Conservation (phyloP, 805 yeast species). For the Candida insectalens region DNA sequence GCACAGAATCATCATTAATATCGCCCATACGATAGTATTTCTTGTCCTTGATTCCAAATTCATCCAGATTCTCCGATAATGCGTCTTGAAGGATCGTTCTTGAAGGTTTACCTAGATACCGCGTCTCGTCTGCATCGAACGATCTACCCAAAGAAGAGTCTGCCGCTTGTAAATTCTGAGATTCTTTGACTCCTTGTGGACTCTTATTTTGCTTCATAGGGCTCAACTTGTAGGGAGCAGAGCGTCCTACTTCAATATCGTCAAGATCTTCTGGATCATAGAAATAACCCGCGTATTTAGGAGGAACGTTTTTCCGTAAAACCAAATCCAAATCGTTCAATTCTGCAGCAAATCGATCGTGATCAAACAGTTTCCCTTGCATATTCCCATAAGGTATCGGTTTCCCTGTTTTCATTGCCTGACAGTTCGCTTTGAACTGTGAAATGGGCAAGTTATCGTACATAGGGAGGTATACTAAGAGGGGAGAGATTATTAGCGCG, state of each 20-base stretch:
- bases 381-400: constrained; percentile 23
- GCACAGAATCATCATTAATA: background rate
- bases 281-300: constrained; percentile 18
- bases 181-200: constrained; percentile 10
- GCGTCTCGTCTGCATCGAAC: too few species aligned
- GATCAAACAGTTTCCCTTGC: constrained; percentile 17
- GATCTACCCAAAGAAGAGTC: too few species aligned
- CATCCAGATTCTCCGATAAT: too few species aligned
- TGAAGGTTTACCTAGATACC: too few species aligned
- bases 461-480: too few species aligned
- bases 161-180: constrained; percentile 16
- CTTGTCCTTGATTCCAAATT: too few species aligned
- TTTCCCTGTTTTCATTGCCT: constrained; percentile 15
- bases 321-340: constrained; percentile 21
- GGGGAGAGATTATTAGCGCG: background rate
- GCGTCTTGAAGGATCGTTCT: too few species aligned
- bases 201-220: constrained; percentile 12
- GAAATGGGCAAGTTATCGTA: constrained; percentile 19
- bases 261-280: constrained; percentile 4
- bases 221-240: constrained; percentile 16
- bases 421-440: constrained; percentile 20
- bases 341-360: constrained; percentile 14
- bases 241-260: constrained; percentile 21
- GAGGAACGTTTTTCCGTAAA: constrained; percentile 20
- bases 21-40: too few species aligned